Evolutionary conservation across 1,139 yeast genomes (phyloP).

Genomic region (Ogataea hybrid): DNA sequence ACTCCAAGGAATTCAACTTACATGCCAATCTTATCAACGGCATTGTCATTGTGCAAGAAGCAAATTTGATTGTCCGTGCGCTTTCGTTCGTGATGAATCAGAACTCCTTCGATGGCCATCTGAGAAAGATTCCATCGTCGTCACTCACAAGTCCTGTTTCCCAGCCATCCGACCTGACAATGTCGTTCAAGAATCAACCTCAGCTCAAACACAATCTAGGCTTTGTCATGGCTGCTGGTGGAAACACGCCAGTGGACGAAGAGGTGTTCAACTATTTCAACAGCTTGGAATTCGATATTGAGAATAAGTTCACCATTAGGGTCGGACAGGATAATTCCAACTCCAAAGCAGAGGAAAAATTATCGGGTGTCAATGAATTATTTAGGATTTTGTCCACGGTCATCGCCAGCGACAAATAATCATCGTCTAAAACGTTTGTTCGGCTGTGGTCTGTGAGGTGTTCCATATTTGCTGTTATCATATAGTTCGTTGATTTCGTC

Average conservation of each 20-base stretch:
- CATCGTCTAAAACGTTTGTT: constrained; percentile 5
- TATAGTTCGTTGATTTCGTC: constrained; percentile 26
- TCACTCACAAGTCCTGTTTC: constrained; percentile 24
- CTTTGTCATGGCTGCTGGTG: constrained; percentile 61
- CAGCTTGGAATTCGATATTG: constrained; percentile 37
- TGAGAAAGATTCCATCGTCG: constrained; percentile 23
- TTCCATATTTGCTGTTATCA: constrained; percentile 8
- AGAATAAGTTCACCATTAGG: constrained; percentile 59
- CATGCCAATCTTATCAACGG: constrained; percentile 77
- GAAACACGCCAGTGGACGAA: constrained; percentile 69
- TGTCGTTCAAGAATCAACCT: constrained; percentile 5
- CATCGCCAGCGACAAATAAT: constrained; percentile 1
- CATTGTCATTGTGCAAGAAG: constrained; percentile 65
- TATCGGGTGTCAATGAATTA: constrained; percentile 77
- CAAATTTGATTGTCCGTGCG: constrained; percentile 52
- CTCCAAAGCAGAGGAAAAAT: constrained; percentile 57
- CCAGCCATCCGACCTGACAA: constrained; percentile 17
- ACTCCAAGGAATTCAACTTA: constrained; percentile 53
- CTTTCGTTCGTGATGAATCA: constrained; percentile 41
- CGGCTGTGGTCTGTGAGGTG: neutral
- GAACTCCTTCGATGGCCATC: constrained; percentile 16
- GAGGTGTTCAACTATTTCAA: constrained; percentile 64
- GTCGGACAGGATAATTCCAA: constrained; percentile 48
- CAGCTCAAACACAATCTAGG: constrained; percentile 28
- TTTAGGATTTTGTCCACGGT: constrained; percentile 44